Evolutionary conservation across 345 rosid genomes (phyloP).

Genomic region (Lepidium africanum): DNA sequence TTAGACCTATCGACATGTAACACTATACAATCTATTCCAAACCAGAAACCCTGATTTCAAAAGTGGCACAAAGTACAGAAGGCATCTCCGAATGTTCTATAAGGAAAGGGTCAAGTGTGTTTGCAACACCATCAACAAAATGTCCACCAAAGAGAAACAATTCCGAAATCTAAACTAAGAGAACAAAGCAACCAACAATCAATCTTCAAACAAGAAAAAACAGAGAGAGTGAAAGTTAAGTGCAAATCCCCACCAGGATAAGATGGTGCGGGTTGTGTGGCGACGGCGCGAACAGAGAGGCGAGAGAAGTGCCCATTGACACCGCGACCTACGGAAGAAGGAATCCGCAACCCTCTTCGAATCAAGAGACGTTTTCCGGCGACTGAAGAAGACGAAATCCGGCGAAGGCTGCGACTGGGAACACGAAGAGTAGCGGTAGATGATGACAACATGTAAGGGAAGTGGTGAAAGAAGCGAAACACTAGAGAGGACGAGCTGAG

Average conservation of each 20-base stretch:
- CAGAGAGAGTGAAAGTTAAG: neutral
- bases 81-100: neutral
- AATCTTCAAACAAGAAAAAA: neutral
- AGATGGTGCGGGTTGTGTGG: conserved; percentile 48
- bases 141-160: neutral
- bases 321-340: conserved; percentile 23
- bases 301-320: conserved; percentile 42
- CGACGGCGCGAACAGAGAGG: conserved; percentile 55
- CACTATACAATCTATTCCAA: neutral
- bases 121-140: neutral
- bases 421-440: neutral
- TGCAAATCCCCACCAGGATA: conserved; percentile 43
- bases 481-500: conserved; percentile 37
- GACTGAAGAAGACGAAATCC: conserved; percentile 20
- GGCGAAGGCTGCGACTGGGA: conserved; percentile 28
- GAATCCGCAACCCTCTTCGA: conserved; percentile 31
- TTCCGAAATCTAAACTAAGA: neutral
- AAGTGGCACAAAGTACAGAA: neutral
- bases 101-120: neutral
- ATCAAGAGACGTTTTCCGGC: conserved; percentile 37
- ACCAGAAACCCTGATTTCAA: neutral
- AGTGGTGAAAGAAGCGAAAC: conserved; percentile 35
- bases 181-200: neutral
- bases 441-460: conserved; percentile 32
- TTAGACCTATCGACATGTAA: neutral